Conservation (phyloP, 2,329 filamentous ascomycete species). For the Dichotomopilus funicola region DNA sequence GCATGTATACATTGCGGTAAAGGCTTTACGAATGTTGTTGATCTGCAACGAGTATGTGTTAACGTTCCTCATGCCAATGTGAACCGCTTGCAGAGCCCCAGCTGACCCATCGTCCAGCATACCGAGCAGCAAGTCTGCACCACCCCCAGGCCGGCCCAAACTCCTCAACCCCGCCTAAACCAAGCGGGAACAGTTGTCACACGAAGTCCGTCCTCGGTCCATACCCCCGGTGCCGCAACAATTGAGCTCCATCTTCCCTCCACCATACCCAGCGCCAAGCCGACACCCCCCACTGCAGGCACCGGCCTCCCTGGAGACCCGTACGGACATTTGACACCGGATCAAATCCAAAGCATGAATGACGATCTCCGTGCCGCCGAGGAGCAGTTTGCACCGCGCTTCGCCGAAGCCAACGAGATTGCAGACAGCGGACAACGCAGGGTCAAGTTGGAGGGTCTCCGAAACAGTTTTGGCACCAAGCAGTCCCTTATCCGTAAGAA, state of each 20-base stretch:
- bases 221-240: slow-evolving; percentile 5
- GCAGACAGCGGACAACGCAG: slow-evolving; percentile 29
- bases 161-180: slow-evolving; percentile 13
- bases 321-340: slow-evolving; percentile 38
- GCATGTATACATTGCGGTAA: slow-evolving; percentile 22
- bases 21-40: slow-evolving; percentile 14
- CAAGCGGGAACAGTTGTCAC: slow-evolving; percentile 23
- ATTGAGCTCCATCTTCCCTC: slow-evolving; percentile 12
- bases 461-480: slow-evolving; percentile 49
- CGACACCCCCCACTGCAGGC: slow-evolving; percentile 8
- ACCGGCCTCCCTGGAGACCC: slow-evolving; percentile 30
- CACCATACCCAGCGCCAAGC: slow-evolving; percentile 2
- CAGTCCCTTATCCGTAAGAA: slow-evolving; percentile 52
- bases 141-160: slow-evolving; percentile 23
- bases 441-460: slow-evolving; percentile 35
- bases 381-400: slow-evolving; percentile 34
- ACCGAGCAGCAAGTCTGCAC: slow-evolving; percentile 41
- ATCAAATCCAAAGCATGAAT: slow-evolving; percentile 28
- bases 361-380: slow-evolving; percentile 35
- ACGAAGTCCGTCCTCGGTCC: slow-evolving; percentile 10
- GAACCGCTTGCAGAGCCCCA: not conserved
- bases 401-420: slow-evolving; percentile 37
- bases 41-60: slow-evolving; percentile 14
- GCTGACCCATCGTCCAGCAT: slow-evolving; percentile 30
- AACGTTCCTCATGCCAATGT: not conserved